phyloP scores from a whole-genome alignment of 495 filamentous ascomycete genomes.

The Penicillium chermesinum region DNA sequence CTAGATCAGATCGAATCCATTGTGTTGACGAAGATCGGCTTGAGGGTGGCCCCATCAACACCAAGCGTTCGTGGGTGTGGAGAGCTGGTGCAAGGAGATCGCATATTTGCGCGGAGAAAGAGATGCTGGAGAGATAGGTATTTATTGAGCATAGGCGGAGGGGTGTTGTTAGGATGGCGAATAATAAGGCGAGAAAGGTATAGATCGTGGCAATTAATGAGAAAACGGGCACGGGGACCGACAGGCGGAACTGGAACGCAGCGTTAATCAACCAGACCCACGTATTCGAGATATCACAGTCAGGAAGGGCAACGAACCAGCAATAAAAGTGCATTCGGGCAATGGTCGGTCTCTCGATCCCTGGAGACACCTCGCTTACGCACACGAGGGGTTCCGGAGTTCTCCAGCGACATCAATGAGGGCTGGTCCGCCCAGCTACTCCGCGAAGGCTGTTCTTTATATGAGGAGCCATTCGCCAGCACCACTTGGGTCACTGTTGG shows the following conservation, averaged over 20 bases:
- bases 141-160: conserved; percentile 39
- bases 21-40: conserved; percentile 31
- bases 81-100: conserved; percentile 39
- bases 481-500: conserved; percentile 24
- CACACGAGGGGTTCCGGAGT: conserved; percentile 23
- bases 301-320: conserved; percentile 22
- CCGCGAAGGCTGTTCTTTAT: conserved; percentile 32
- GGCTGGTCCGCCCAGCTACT: conserved; percentile 38
- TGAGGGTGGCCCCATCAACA: conserved; percentile 24
- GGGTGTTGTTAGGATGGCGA: conserved; percentile 39
- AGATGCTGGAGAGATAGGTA: conserved; percentile 32
- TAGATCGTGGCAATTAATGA: conserved; percentile 39
- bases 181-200: conserved; percentile 37
- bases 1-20: conserved; percentile 27
- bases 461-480: conserved; percentile 23
- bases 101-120: conserved; percentile 35
- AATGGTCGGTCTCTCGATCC: conserved; percentile 20
- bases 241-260: conserved; percentile 42
- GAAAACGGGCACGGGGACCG: conserved; percentile 43
- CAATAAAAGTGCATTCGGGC: conserved; percentile 38
- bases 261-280: not conserved
- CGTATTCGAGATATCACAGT: not conserved
- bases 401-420: conserved; percentile 38
- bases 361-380: conserved; percentile 27
- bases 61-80: conserved; percentile 40